These are phyloP conservation scores for Brassica carinata DNA, from an alignment of 345 rosid species.

Conservation along the genomic window DNA sequence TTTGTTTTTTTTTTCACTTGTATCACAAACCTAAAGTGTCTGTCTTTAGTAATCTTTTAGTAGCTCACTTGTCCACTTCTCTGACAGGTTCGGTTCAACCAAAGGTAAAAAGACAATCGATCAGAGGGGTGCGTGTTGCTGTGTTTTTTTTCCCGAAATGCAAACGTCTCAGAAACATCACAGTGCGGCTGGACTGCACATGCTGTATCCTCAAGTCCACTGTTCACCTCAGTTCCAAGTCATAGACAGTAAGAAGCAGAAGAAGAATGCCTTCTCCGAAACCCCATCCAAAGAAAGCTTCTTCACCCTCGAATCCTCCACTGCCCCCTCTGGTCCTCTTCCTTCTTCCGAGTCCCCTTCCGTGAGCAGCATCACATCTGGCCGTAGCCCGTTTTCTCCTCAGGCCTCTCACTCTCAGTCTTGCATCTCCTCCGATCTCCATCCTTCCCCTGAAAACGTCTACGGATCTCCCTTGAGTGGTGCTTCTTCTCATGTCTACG, in stretches of 20 bases:
- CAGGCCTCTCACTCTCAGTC: constrained; percentile 90
- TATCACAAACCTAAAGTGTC: neutral
- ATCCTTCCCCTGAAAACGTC: constrained; percentile 63
- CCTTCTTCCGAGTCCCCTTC: constrained; percentile 67
- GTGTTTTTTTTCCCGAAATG: constrained; percentile 42
- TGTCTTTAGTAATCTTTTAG: constrained; percentile 14
- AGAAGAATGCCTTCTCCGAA: constrained; percentile 45
- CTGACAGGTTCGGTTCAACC: constrained; percentile 16
- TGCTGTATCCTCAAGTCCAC: constrained; percentile 56
- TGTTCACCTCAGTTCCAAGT: constrained; percentile 52
- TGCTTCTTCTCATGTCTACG: constrained; percentile 53
- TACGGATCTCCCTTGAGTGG: constrained; percentile 84
- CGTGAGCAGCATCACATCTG: constrained; percentile 67
- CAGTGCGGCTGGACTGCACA: constrained; percentile 52
- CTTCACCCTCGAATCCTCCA: constrained; percentile 83
- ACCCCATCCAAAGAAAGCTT: constrained; percentile 53
- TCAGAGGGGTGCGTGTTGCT: neutral
- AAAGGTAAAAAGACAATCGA: constrained; percentile 7
- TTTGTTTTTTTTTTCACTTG: neutral
- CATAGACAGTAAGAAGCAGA: constrained; percentile 41
- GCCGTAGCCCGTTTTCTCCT: constrained; percentile 72
- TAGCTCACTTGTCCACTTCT: constrained; percentile 16
- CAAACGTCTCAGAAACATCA: constrained; percentile 69
- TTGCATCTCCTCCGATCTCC: constrained; percentile 71
- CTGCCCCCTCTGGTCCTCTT: constrained; percentile 47